A percentile compares a stretch with the other conserved stretches of the same genome.
phyloP scores from a whole-genome alignment of 805 yeast species.

The Candida berthetii region DNA sequence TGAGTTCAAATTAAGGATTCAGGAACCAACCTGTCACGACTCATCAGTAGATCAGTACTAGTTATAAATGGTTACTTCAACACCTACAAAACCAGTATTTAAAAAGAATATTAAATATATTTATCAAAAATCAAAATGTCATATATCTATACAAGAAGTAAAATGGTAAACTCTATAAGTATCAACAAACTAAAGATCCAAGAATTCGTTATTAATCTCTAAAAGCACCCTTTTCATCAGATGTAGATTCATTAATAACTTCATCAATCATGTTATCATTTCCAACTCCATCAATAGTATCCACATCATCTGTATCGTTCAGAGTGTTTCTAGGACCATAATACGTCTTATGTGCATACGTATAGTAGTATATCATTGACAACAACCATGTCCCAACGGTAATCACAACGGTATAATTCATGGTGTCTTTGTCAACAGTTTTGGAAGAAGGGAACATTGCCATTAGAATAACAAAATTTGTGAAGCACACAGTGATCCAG shows the following conservation, averaged over 20 bases:
- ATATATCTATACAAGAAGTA: too few species aligned
- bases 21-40: too few species aligned
- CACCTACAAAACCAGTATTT: too few species aligned
- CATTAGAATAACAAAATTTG: conserved; percentile 43
- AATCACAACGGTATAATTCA: conserved; percentile 65
- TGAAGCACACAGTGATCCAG: conserved; percentile 40
- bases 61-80: too few species aligned
- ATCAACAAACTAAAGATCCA: too few species aligned
- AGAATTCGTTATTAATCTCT: too few species aligned
- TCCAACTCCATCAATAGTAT: not conserved
- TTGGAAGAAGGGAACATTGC: conserved; percentile 52
- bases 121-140: too few species aligned
- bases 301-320: conserved; percentile 8
- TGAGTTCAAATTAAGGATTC: too few species aligned
- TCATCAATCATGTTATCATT: not conserved
- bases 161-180: too few species aligned
- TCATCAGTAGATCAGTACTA: too few species aligned
- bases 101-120: too few species aligned
- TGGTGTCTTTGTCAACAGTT: conserved; percentile 26
- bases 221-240: not conserved
- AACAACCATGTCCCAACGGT: conserved; percentile 52
- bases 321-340: conserved; percentile 39
- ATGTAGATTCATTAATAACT: not conserved
- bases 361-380: conserved; percentile 41
- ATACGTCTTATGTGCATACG: conserved; percentile 45